These are phyloP conservation scores for Puccinia polysora DNA, from an alignment of 1,284 basidiomycete genomes.

Conservation along the genomic window DNA sequence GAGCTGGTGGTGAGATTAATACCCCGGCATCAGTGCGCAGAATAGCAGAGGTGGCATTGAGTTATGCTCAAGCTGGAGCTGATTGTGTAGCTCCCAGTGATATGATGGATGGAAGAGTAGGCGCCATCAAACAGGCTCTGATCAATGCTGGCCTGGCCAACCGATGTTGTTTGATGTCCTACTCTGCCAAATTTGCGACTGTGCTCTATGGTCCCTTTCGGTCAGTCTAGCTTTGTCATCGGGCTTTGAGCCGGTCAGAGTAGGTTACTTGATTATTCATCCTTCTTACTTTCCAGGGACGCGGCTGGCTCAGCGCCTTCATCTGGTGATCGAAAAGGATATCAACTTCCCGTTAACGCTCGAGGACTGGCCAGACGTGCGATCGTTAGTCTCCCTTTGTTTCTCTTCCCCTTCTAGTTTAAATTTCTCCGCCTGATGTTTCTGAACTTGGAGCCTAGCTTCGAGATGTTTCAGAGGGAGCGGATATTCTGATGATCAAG, in stretches of 20 bases:
- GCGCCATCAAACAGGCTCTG: slow-evolving; percentile 78
- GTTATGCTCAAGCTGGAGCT: slow-evolving; percentile 84
- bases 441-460: slow-evolving; percentile 58
- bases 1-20: slow-evolving; percentile 57
- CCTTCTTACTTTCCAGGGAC: slow-evolving; percentile 60
- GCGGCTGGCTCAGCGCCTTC: slow-evolving; percentile 90
- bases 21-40: slow-evolving; percentile 71
- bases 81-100: slow-evolving; percentile 98
- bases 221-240: slow-evolving; percentile 56
- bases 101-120: slow-evolving; percentile 98
- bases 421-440: not conserved
- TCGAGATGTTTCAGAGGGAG: slow-evolving; percentile 87
- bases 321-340: slow-evolving; percentile 93
- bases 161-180: slow-evolving; percentile 87
- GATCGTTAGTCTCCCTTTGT: slow-evolving; percentile 63
- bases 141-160: slow-evolving; percentile 78
- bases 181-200: slow-evolving; percentile 98
- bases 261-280: not conserved
- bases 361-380: slow-evolving; percentile 88
- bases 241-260: too few relatives aligned
- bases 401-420: not conserved
- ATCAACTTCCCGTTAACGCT: slow-evolving; percentile 84
- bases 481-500: slow-evolving; percentile 99
- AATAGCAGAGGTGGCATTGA: slow-evolving; percentile 85
- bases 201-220: slow-evolving; percentile 96